phyloP scores from a whole-genome alignment of 129 eudicot genomes.

The Helichrysum umbraculigerum region DNA sequence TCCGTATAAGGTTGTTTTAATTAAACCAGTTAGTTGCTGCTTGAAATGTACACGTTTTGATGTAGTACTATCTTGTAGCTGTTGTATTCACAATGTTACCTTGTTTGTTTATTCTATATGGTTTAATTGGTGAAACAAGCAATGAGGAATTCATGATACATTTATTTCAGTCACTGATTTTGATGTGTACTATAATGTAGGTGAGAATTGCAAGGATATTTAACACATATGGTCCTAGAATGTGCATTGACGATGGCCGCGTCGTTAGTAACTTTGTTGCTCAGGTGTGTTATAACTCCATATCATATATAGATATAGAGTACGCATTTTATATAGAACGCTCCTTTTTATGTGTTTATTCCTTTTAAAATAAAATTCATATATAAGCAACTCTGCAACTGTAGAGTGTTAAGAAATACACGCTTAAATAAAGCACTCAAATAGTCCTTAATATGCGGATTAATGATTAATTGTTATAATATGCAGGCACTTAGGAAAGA shows the following conservation, averaged over 20 bases:
- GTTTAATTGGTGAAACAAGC: background rate
- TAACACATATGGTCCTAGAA: constrained; percentile 84
- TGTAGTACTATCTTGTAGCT: background rate
- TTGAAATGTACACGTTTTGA: background rate
- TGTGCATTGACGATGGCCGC: constrained; percentile 93
- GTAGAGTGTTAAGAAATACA: too few species aligned
- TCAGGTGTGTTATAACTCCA: constrained; percentile 39
- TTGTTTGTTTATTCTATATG: background rate
- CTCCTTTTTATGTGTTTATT: background rate
- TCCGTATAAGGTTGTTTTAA: background rate
- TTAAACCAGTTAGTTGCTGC: background rate
- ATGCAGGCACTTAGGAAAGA: constrained; percentile 80
- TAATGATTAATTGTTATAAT: background rate
- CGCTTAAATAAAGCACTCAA: too few species aligned
- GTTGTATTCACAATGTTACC: background rate
- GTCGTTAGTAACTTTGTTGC: constrained; percentile 93
- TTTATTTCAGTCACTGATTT: constrained; percentile 7
- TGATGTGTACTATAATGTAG: constrained; percentile 27
- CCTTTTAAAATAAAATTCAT: too few species aligned
- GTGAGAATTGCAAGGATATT: constrained; percentile 83
- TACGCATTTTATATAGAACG: too few species aligned
- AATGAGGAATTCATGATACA: constrained; percentile 10
- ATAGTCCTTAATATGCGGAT: background rate
- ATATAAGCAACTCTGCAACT: too few species aligned
- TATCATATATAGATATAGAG: too few species aligned